Evolutionary conservation across 805 yeast species (phyloP).

Genomic region (Suhomyces faveliae): DNA sequence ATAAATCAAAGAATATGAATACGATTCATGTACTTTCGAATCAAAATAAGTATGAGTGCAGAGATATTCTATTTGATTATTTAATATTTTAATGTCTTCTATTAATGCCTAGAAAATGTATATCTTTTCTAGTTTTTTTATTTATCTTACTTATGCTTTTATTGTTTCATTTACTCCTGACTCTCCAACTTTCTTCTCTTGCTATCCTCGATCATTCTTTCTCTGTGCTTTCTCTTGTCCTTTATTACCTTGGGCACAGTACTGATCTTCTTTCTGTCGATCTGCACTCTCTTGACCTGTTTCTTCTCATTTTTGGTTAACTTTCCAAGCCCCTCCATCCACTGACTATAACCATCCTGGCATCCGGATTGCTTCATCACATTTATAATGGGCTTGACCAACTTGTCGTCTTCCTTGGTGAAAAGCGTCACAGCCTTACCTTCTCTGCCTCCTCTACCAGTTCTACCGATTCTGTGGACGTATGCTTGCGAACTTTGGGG

Average conservation of each 20-base stretch:
- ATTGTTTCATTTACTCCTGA: not conserved
- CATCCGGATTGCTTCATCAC: slow-evolving; percentile 94
- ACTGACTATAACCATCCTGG: slow-evolving; percentile 57
- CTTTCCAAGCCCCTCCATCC: slow-evolving; percentile 78
- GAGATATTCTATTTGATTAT: too few species aligned
- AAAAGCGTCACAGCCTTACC: slow-evolving; percentile 92
- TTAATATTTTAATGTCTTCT: too few species aligned
- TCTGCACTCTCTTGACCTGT: slow-evolving; percentile 52
- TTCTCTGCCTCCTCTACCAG: slow-evolving; percentile 88
- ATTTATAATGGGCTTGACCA: slow-evolving; percentile 80
- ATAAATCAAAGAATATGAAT: too few species aligned
- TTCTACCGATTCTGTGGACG: slow-evolving; percentile 97
- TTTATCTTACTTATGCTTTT: not conserved
- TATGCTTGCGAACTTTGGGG: slow-evolving; percentile 93
- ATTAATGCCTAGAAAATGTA: slow-evolving; percentile 2
- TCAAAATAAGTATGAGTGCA: too few species aligned
- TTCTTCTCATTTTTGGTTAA: slow-evolving; percentile 63
- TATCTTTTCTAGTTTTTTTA: not conserved
- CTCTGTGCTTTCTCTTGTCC: slow-evolving; percentile 58
- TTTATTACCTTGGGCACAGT: slow-evolving; percentile 75
- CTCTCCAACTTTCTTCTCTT: slow-evolving; percentile 52
- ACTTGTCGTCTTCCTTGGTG: slow-evolving; percentile 80
- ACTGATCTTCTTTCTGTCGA: slow-evolving; percentile 71
- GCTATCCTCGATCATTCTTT: slow-evolving; percentile 74
- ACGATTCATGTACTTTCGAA: too few species aligned